Base-by-base conservation (phyloP, 768 basidiomycete species). In the Sistotremastrum suecicum region DNA sequence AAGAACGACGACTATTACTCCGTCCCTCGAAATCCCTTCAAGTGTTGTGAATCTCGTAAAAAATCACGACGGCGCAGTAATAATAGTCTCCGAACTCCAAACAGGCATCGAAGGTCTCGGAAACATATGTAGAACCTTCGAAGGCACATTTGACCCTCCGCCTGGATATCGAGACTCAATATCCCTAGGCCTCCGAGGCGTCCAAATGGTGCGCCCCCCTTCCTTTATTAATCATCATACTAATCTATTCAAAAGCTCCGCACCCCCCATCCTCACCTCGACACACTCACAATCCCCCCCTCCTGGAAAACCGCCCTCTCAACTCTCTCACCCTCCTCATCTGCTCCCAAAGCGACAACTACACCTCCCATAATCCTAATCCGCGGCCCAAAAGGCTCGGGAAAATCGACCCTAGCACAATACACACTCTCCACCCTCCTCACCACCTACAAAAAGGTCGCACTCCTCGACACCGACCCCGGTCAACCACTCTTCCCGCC, bases 401-500 rank as follows among this genome's bases (percentile, higher is more conserved):
- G 94, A 0, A 99, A 99, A 61, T 94, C 89, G 50, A 88, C 87
- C 0, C 83, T 97, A 54, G 77, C 84, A 0, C 67, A 84, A 45
- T 75, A 76, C 1, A 57, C 88, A 9, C 57, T 84, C 10, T 95
- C 95, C 56, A 66, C 65, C 8, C 64, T 99, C 32, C 58, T 84
- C 30, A 61, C 58, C 33, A 65, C 67, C 31, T 87, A 86, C 63
- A 67, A 69, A 28, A 70, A 70, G n/a, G 88, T 97, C 3, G 92
- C 90, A 0, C 95, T 76, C 58, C 71, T 99, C 5, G 94, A 98
- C 58, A 87, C 85, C 48, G 94, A 99, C 62, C 54, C 87, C 3
- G 94, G 94, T 11, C 94, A 99, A 62, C 83, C 89, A 3, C 92
- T 97, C 60, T 94, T 97, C 57, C 82, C 83, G 1, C 81, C 87